A percentile compares a stretch with the other conserved stretches of the same genome.
Conservation (phyloP, 2,329 filamentous ascomycete species). For the Piedraia hortae region DNA sequence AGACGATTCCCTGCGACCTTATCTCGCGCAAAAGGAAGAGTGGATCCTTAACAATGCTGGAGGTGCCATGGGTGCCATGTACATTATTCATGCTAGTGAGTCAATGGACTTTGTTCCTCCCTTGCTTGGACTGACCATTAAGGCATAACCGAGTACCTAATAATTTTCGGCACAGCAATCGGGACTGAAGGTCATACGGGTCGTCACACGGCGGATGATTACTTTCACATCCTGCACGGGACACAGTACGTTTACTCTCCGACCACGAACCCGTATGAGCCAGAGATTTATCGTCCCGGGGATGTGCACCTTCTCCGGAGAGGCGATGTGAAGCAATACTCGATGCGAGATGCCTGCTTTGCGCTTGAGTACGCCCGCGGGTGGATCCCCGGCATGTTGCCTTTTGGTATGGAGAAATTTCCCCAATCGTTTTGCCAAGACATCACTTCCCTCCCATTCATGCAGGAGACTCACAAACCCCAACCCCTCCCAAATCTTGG, state of each 20-base stretch:
- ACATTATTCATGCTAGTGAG: constrained; percentile 61
- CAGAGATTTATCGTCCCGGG: constrained; percentile 42
- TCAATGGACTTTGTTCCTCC: not conserved
- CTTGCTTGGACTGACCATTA: not conserved
- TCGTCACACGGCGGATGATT: constrained; percentile 77
- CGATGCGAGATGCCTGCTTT: constrained; percentile 49
- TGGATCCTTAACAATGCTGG: constrained; percentile 87
- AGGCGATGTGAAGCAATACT: constrained; percentile 56
- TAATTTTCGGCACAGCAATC: constrained; percentile 59
- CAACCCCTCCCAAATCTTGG: too few relatives aligned
- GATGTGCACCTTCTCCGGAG: constrained; percentile 43
- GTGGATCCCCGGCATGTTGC: constrained; percentile 82
- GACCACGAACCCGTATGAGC: constrained; percentile 27
- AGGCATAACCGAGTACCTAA: constrained; percentile 64
- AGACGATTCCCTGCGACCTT: constrained; percentile 12
- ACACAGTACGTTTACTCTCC: constrained; percentile 49
- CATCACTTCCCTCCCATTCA: not conserved
- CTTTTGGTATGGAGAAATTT: constrained; percentile 27
- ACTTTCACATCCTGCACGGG: constrained; percentile 70
- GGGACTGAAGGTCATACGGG: constrained; percentile 75
- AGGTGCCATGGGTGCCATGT: constrained; percentile 79
- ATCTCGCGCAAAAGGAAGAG: constrained; percentile 46
- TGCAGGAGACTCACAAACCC: not conserved
- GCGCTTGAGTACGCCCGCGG: constrained; percentile 63
- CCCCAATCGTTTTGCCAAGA: not conserved